Evolutionary conservation across 1,284 basidiomycete genomes (phyloP).

Genomic region (Neonothopanus nambi): DNA sequence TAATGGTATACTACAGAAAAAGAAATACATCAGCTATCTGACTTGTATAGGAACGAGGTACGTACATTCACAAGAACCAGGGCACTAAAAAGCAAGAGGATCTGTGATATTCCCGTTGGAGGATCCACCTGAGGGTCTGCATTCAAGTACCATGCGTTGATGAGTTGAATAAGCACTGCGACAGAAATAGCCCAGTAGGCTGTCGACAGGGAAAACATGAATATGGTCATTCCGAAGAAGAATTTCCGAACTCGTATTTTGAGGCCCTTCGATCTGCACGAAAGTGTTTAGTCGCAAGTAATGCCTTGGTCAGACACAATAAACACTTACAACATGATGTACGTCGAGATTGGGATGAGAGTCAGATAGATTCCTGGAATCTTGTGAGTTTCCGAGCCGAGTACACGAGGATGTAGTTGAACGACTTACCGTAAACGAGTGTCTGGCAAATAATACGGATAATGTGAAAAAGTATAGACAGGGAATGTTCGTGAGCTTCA

Average conservation of each 20-base stretch:
- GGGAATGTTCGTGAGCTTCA: conserved; percentile 2
- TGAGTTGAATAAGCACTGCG: conserved; percentile 15
- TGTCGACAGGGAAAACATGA: conserved; percentile 20
- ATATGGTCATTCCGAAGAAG: conserved; percentile 11
- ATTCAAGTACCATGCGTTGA: conserved; percentile 3
- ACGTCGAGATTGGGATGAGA: too few species aligned
- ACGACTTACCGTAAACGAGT: too few species aligned
- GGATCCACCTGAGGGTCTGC: background rate
- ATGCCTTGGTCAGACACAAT: too few species aligned
- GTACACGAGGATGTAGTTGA: too few species aligned
- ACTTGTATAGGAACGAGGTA: background rate
- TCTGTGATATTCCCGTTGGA: background rate
- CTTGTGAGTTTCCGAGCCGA: too few species aligned
- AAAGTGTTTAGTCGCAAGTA: too few species aligned
- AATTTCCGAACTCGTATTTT: conserved; percentile 5
- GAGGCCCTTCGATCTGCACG: conserved; percentile 7
- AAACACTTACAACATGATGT: too few species aligned
- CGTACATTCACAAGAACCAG: conserved; percentile 22
- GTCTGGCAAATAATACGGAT: too few species aligned
- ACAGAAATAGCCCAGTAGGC: conserved; percentile 20
- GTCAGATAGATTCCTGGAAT: too few species aligned
- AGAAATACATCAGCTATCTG: background rate
- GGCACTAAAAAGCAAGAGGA: conserved; percentile 19
- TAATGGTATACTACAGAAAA: conserved; percentile 20
- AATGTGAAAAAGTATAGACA: conserved; percentile 1